phyloP scores from a whole-genome alignment of 2,329 filamentous ascomycete genomes.

The Corinectria fuckeliana region DNA sequence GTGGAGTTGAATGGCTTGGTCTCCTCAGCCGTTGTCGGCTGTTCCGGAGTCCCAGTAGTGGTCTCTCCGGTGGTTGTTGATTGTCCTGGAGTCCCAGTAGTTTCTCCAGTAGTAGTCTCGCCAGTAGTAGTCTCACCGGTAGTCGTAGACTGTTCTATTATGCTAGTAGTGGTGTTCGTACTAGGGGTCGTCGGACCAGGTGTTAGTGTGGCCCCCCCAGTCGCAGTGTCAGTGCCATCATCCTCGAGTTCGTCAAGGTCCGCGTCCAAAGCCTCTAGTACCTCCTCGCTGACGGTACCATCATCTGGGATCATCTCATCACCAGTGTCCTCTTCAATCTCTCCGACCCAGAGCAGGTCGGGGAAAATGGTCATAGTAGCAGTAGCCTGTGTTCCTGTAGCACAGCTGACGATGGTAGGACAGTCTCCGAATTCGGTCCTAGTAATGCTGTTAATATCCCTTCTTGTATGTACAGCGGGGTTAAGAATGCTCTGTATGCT shows the following conservation, averaged over 20 bases:
- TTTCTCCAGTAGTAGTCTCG: not conserved
- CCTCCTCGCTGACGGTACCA: not conserved
- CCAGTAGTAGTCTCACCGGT: not conserved
- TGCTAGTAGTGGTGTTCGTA: not conserved
- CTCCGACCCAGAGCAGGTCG: not conserved
- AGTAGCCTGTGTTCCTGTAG: conserved; percentile 1
- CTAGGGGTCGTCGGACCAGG: not conserved
- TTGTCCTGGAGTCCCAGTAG: not conserved
- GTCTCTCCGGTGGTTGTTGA: not conserved
- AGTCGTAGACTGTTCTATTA: not conserved
- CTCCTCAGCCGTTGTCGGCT: not conserved
- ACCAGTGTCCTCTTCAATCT: not conserved
- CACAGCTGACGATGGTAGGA: not conserved
- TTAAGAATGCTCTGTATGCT: too few relatives aligned
- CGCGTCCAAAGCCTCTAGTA: not conserved
- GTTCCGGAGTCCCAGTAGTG: not conserved
- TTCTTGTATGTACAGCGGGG: not conserved
- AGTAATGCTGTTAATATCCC: not conserved
- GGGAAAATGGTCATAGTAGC: not conserved
- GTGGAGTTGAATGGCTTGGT: not conserved
- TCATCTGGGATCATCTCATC: not conserved
- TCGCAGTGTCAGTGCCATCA: not conserved
- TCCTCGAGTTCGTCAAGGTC: not conserved
- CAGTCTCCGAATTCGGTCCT: conserved; percentile 2
- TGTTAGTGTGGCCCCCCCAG: not conserved